Evolutionary conservation across 2,329 filamentous ascomycete genomes (phyloP), one percentile per base, ranked within the genome.

Genomic region (Magnaporthiopsis incrustans): DNA sequence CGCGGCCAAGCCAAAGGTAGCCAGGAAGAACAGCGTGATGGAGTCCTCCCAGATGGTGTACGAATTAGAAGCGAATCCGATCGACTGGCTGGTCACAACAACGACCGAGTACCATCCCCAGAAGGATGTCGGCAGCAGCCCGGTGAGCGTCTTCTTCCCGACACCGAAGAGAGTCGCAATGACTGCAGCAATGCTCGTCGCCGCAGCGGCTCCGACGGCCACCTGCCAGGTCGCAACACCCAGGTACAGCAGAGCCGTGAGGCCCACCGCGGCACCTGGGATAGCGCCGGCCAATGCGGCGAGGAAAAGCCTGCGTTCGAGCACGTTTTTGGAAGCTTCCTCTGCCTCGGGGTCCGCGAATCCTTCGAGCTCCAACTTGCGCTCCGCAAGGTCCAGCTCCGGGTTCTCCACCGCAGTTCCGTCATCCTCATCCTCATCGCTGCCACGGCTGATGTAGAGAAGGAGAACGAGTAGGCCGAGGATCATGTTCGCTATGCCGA

Each of bases 11-110:
- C 92, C 93, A 73, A 98, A 97, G 0, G 93, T 95, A 2, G 87
- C 86, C 65, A 97, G 85, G 77, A 98, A 94, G 78, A 96, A 97
- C 3, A 97, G 81, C 5, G 97, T 82, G 64, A 97, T 97, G 18
- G 92, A 90, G 72, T 99, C 95, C 77, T 99, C 95, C 93, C 95
- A 99, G 68, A 99, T 97, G 0, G 94, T 98, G 77, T 93, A 99
- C 0, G 95, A 99, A 77, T 99, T 99, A 4, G 95, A 95, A 0
- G 94, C 94, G 74, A 98, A 99, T 10, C 95, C 94, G 62, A 91
- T 80, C n/a, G 92, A 96, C 72, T 97, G 91, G 66, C 89, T 87
- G n/a, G 92, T 75, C 0, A 92, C 92, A 69, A 96, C 92, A 18
- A 93, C 74, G 32, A 91, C 79, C 7, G 91, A 88, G 65, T 96